Base-by-base conservation (phyloP, 305 asterid genomes). In the Fraxinus paxiana region DNA sequence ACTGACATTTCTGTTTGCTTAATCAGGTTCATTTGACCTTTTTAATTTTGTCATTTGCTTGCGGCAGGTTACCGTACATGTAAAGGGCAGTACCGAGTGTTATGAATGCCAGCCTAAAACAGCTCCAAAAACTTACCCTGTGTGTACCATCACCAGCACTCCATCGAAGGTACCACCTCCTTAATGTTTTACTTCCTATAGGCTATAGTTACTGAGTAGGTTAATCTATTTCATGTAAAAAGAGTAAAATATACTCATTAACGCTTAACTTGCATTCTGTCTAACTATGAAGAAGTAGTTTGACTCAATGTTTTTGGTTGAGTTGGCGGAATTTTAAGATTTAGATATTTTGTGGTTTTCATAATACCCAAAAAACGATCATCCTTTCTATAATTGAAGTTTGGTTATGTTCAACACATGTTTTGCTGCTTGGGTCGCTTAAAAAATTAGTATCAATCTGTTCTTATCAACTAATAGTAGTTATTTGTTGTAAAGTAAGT, bases 81-180 rank as follows among this genome's bases (percentile, higher is more conserved):
- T 92, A 73, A 96, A 96, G 87, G 97, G 96, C 79, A 92, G 81
- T 87, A 91, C 98, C 5, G 99, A 96, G 86, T 96, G 99, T 74
- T 96, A 96, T 81, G 99, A 96, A 86, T 96, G 98, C 89, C 95
- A 96, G 88, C 92, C 98, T 71, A 96, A 96, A 87, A 98, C 93
- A 77, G 94, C 99, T 84, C 99, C 99, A 7, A 96, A 96, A 88
- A 94, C 98, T 84, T 96, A 96, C 83, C 99, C 99, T 18, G 98
- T 96, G 63, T 96, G 99, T 84, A 96, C 99, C 7, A 96, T 96
- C 79, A 94, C 99, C 75, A 96, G 95, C 85, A 96, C 99, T 69
- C 99, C 99, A 77, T 93, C 99, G 76, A 93, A 96, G 99, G 99
- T 96, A 85, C 77, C 56, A 30, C 12, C 65, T 61, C 70, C 77